Evolutionary conservation across 169 alveolate species (phyloP).

Genomic region (Cryptosporidium viatorum): DNA sequence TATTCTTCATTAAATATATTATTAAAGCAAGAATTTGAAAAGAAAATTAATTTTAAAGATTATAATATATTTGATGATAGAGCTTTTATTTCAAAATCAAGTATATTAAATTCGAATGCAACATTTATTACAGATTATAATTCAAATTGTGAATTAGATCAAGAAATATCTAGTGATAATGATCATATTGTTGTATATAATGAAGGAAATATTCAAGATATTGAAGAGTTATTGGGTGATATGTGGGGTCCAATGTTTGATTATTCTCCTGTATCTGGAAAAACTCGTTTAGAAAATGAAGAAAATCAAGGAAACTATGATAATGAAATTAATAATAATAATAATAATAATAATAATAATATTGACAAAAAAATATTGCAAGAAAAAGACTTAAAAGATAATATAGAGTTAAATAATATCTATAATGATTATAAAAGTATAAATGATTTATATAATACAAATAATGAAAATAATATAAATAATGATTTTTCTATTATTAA

Average conservation of each 20-base stretch:
- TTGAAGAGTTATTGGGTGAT: slow-evolving; percentile 44
- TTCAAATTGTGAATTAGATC: slow-evolving; percentile 31
- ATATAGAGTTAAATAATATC: neutral
- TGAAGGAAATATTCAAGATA: slow-evolving; percentile 35
- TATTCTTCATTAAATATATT: slow-evolving; percentile 30
- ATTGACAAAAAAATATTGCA: neutral
- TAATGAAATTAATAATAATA: no score
- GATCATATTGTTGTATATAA: slow-evolving; percentile 10
- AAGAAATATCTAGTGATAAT: neutral
- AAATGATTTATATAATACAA: neutral
- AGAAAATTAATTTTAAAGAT: neutral
- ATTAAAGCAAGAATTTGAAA: slow-evolving; percentile 23
- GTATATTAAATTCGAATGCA: neutral
- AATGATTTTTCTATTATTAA: neutral
- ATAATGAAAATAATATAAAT: neutral
- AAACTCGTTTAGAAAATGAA: neutral
- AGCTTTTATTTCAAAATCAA: slow-evolving; percentile 26
- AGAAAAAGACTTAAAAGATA: neutral
- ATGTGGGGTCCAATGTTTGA: slow-evolving; percentile 59
- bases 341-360: neutral
- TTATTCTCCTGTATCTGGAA: neutral
- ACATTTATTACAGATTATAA: slow-evolving; percentile 9
- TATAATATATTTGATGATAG: slow-evolving; percentile 9
- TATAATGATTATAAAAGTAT: neutral
- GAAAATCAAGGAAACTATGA: neutral